A percentile compares a stretch with the other conserved stretches of the same genome.
These are phyloP conservation scores for Aspergillus taichungensis DNA, from an alignment of 495 filamentous ascomycete genomes.

Conservation along the genomic window DNA sequence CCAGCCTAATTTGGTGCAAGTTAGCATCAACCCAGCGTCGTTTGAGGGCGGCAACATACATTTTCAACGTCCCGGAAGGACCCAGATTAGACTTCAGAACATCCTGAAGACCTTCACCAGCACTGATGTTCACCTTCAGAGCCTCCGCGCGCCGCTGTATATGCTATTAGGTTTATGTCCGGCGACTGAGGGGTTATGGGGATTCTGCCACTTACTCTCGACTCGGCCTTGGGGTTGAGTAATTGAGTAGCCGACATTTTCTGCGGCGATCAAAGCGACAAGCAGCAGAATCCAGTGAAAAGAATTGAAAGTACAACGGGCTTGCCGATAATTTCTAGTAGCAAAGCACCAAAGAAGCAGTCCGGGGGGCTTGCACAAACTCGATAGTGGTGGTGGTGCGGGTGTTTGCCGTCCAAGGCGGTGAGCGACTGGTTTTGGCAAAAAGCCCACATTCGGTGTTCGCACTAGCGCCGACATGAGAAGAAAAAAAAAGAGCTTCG, in stretches of 20 bases:
- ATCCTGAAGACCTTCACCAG: constrained; percentile 91
- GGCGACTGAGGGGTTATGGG: constrained; percentile 18
- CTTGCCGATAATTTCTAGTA: constrained; percentile 45
- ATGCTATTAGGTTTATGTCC: constrained; percentile 31
- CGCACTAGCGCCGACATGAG: constrained; percentile 39
- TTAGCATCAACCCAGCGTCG: constrained; percentile 6
- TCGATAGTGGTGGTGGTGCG: too few relatives aligned
- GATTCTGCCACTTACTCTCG: constrained; percentile 53
- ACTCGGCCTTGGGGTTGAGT: constrained; percentile 97
- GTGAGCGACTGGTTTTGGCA: constrained; percentile 34
- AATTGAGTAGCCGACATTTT: constrained; percentile 74
- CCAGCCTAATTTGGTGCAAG: constrained; percentile 56
- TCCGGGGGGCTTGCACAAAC: too few relatives aligned
- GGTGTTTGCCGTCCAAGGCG: constrained; percentile 22
- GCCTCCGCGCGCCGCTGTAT: constrained; percentile 86
- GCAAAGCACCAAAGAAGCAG: constrained; percentile 14
- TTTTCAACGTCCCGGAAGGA: constrained; percentile 91
- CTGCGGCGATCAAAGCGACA: constrained; percentile 20
- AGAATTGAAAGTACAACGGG: constrained; percentile 11
- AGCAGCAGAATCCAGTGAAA: constrained; percentile 16
- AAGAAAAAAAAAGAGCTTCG: constrained; percentile 43
- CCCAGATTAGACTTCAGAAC: constrained; percentile 95
- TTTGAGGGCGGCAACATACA: constrained; percentile 44
- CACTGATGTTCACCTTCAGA: constrained; percentile 89
- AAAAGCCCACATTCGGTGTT: constrained; percentile 40